Evolutionary conservation across 768 basidiomycete species (phyloP), one percentile per base, ranked within the genome.

Genomic region (Imleria badia): DNA sequence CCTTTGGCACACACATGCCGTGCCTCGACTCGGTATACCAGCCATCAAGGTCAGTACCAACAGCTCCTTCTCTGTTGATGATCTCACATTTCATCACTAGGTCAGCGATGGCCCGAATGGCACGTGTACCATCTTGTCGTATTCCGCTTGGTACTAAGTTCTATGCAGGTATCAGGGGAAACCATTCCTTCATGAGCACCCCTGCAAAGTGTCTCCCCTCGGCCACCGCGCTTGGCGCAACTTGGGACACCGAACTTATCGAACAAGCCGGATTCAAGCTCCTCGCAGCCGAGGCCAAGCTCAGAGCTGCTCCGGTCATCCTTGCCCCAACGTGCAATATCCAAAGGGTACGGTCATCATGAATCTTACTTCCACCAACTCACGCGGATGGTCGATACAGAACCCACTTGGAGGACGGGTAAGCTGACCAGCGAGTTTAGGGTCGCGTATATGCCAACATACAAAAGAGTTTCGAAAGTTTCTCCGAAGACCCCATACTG

Each of bases 241-340:
- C 89, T 5, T 91, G 81, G 75, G 87, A 91, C 64, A 72, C 79
- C 1, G 73, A 81, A 20, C 80, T 91, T 42, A 76, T 92, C 26
- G 73, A 84, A 51, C 70, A 80, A 60, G 78, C 85, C n/a, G 89
- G 85, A 3, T 64, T 76, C 40, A 82, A 83, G 63, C 75, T 91
- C 17, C 77, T 91, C 20, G 89, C 88, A 1, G 69, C 75, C 14
- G 90, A 91, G 67, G 84, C 87, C 5, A 91, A 87, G 70, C 74
- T 87, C 45, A 77, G 82, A 42, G 80, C 85, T 3, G 85, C 86
- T 12, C 84, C 86, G 13, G 69, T 89, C 3, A 74, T 90, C 30
- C 80, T 92, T 17, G 91, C 85, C 1, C 91, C 91, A 0, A 93
- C 91, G 0, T 88, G 87, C 66, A 93, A 94, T 65, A 91, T 89